A percentile compares a stretch with the other conserved stretches of the same genome.
Evolutionary conservation across 2,329 filamentous ascomycete genomes (phyloP).

Genomic region (Aspergillus thermomutatus): DNA sequence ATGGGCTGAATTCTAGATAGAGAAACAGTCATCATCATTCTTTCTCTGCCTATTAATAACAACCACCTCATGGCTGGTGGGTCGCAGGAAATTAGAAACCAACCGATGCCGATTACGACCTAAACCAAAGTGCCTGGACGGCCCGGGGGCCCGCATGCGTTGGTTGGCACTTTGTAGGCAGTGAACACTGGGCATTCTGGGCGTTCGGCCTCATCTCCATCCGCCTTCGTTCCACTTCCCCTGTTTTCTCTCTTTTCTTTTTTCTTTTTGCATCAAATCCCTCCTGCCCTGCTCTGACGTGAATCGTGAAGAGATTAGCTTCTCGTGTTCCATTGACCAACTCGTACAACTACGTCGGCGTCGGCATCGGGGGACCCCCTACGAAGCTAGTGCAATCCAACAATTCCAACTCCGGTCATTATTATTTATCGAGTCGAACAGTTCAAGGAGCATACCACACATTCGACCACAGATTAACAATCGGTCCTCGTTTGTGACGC

Average conservation of each 20-base stretch:
- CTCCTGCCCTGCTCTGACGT: not conserved
- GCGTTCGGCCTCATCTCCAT: not conserved
- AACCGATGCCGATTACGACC: not conserved
- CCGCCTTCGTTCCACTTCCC: constrained; percentile 8
- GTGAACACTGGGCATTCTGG: not conserved
- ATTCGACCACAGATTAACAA: not conserved
- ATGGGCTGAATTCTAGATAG: not conserved
- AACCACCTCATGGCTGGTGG: not conserved
- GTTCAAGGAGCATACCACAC: not conserved
- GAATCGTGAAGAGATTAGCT: not conserved
- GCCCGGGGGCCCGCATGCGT: constrained; percentile 18
- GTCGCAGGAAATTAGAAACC: not conserved
- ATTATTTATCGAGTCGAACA: not conserved
- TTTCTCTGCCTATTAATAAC: not conserved
- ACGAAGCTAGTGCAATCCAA: not conserved
- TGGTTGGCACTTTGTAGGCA: not conserved
- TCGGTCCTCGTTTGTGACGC: not conserved
- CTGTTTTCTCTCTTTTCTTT: constrained; percentile 12
- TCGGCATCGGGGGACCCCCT: not conserved
- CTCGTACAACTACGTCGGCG: not conserved
- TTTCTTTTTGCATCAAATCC: not conserved
- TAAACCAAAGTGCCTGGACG: constrained; percentile 1
- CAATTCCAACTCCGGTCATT: not conserved
- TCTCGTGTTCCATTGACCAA: not conserved
- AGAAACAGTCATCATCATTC: not conserved